Evolutionary conservation across 2,329 filamentous ascomycete genomes (phyloP).

Genomic region (Kalaharituber pfeilii): DNA sequence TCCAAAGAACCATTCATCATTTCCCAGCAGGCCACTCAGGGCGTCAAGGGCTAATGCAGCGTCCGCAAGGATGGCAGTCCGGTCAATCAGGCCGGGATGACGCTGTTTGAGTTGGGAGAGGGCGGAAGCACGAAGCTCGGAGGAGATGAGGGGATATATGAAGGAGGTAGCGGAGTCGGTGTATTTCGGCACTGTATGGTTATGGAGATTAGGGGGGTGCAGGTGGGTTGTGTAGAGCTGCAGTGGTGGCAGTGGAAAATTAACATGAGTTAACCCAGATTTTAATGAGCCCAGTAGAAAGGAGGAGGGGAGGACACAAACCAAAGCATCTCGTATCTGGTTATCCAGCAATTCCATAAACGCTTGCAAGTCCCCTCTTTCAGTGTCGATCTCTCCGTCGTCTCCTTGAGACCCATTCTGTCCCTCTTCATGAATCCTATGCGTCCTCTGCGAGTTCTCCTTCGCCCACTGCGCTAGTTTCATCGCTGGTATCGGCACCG

Average conservation of each 20-base stretch:
- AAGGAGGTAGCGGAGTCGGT: constrained; percentile 44
- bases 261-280: background rate
- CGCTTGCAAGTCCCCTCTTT: constrained; percentile 12
- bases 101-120: constrained; percentile 53
- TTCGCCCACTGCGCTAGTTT: constrained; percentile 54
- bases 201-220: background rate
- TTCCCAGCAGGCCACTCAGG: constrained; percentile 40
- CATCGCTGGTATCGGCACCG: constrained; percentile 35
- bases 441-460: constrained; percentile 27
- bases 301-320: constrained; percentile 27
- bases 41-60: constrained; percentile 46
- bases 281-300: background rate
- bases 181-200: constrained; percentile 41
- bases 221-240: constrained; percentile 2
- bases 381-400: constrained; percentile 7
- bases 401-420: background rate
- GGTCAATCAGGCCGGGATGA: constrained; percentile 37
- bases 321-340: constrained; percentile 69
- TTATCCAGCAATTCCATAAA: constrained; percentile 18
- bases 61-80: constrained; percentile 40
- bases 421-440: no score
- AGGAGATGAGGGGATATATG: constrained; percentile 45
- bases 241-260: background rate
- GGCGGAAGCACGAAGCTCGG: constrained; percentile 56
- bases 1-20: constrained; percentile 45